Evolutionary conservation across 2,329 filamentous ascomycete genomes (phyloP).

Genomic region (Fusarium mangiferae): DNA sequence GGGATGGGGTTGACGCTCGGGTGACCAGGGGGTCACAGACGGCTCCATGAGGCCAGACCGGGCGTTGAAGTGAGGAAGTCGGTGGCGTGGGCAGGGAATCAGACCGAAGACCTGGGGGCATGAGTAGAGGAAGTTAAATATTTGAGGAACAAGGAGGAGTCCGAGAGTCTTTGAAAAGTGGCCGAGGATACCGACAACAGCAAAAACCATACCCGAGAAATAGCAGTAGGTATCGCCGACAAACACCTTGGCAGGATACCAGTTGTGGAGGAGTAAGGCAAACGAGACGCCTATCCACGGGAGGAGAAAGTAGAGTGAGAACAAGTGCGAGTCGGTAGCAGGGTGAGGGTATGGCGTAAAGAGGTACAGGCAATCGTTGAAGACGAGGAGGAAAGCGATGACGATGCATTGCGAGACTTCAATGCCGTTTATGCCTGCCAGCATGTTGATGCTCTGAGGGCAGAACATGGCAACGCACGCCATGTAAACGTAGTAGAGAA

Average conservation of each 20-base stretch:
- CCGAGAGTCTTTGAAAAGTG: conserved; percentile 98
- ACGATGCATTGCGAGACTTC: conserved; percentile 95
- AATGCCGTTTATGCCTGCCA: conserved; percentile 99
- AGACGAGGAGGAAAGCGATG: conserved; percentile 82
- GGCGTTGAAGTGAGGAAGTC: conserved; percentile 88
- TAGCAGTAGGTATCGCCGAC: conserved; percentile 99
- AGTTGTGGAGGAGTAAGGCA: conserved; percentile 90
- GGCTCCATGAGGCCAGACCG: conserved; percentile 87
- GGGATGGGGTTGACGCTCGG: conserved; percentile 73
- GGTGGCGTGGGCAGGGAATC: conserved; percentile 91
- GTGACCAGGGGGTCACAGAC: conserved; percentile 80
- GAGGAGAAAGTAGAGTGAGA: conserved; percentile 93
- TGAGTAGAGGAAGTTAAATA: conserved; percentile 97
- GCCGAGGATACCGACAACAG: conserved; percentile 93
- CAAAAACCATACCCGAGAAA: conserved; percentile 99
- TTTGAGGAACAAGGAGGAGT: conserved; percentile 89
- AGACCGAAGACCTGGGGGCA: conserved; percentile 90
- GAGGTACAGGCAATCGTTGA: conserved; percentile 92
- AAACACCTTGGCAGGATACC: conserved; percentile 94
- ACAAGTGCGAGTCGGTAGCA: conserved; percentile 93
- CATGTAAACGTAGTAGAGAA: conserved; percentile 97
- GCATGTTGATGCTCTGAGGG: conserved; percentile 98
- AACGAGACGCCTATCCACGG: conserved; percentile 93
- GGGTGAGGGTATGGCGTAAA: conserved; percentile 87
- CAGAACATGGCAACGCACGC: conserved; percentile 96